phyloP scores from a whole-genome alignment of 176 grass and related monocot genomes.

The Juncus inflexus region DNA sequence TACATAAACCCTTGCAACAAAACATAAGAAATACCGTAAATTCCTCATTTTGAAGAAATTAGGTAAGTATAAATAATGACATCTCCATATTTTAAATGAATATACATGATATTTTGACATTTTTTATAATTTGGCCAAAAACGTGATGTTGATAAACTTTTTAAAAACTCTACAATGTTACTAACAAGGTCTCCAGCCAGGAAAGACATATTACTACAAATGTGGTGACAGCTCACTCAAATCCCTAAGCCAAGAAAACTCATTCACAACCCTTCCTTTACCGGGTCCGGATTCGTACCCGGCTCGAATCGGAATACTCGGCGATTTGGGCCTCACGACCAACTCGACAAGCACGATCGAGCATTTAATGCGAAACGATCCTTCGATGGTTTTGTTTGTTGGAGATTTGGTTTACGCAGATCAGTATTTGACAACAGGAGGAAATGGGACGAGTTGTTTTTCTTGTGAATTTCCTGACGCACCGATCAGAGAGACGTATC shows the following conservation, averaged over 20 bases:
- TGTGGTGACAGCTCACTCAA: slow-evolving; percentile 64
- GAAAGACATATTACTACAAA: slow-evolving; percentile 70
- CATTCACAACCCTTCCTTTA: slow-evolving; percentile 60
- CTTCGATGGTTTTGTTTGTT: slow-evolving; percentile 63
- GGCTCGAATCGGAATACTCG: slow-evolving; percentile 55
- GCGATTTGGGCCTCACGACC: slow-evolving; percentile 77
- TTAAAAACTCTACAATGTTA: too few species aligned
- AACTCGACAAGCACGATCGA: slow-evolving; percentile 85
- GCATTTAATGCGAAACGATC: slow-evolving; percentile 62
- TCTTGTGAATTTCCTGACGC: slow-evolving; percentile 76
- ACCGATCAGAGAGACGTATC: slow-evolving; percentile 73
- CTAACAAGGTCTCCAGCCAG: slow-evolving; percentile 34
- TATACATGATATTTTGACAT: too few species aligned
- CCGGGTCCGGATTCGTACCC: slow-evolving; percentile 34
- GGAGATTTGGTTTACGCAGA: slow-evolving; percentile 79
- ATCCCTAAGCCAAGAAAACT: slow-evolving; percentile 48
- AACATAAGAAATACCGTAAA: too few species aligned
- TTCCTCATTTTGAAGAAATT: too few species aligned
- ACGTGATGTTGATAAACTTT: too few species aligned
- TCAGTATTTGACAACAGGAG: slow-evolving; percentile 77
- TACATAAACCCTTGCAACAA: too few species aligned
- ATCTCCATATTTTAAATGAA: too few species aligned
- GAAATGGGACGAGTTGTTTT: slow-evolving; percentile 68
- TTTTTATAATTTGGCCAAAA: too few species aligned
- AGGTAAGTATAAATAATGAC: too few species aligned